Conservation (phyloP, 2,329 filamentous ascomycete species). For the Xylaria sp. region DNA sequence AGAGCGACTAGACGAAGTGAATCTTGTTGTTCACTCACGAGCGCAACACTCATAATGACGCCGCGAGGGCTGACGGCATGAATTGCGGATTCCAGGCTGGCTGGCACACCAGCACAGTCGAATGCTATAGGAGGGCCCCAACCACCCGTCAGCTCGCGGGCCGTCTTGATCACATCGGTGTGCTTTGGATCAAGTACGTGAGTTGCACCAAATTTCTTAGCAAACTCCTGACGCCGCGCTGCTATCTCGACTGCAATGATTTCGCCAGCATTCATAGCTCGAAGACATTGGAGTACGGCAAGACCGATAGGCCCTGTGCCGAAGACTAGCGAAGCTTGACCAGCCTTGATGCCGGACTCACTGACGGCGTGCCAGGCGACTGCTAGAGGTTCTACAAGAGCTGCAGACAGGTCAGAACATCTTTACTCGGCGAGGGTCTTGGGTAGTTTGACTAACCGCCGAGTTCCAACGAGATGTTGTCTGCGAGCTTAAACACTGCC, state of each 20-base stretch:
- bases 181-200: conserved; percentile 58
- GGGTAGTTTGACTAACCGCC: conserved; percentile 40
- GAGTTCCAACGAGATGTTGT: conserved; percentile 57
- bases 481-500: conserved; percentile 56
- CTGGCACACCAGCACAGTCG: conserved; percentile 66
- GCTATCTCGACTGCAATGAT: conserved; percentile 65
- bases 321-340: conserved; percentile 58
- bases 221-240: conserved; percentile 55
- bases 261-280: conserved; percentile 55
- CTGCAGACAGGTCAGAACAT: conserved; percentile 36
- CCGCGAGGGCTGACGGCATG: conserved; percentile 58
- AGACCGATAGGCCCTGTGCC: conserved; percentile 69
- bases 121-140: conserved; percentile 64
- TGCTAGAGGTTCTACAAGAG: conserved; percentile 66
- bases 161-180: conserved; percentile 53
- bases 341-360: conserved; percentile 51
- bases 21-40: conserved; percentile 38
- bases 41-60: conserved; percentile 67
- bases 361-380: conserved; percentile 69
- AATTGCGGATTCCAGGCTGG: conserved; percentile 52
- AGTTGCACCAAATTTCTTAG: conserved; percentile 60
- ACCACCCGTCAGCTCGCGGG: conserved; percentile 53
- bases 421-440: not conserved
- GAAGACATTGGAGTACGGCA: conserved; percentile 63
- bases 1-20: not conserved